Base-by-base conservation (phyloP, 2,329 filamentous ascomycete genomes). In the Aureobasidium sp. region DNA sequence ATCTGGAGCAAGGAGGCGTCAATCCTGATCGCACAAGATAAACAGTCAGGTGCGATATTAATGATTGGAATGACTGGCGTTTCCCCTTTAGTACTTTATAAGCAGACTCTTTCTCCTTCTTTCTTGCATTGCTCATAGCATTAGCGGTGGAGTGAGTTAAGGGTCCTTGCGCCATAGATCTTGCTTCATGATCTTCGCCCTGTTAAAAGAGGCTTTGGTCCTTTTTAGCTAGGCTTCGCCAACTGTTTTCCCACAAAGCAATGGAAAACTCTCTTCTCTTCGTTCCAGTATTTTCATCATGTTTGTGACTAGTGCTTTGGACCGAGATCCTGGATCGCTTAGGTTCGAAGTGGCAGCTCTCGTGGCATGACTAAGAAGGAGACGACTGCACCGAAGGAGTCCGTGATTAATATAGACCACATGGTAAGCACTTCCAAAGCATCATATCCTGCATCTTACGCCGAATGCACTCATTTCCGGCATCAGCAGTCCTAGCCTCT, bases 1-100 rank as follows among this genome's bases (percentile, higher is more conserved):
- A 74, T 65, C 57, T 74, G 41, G 72, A 74, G 67, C 63, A 70
- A 41, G 72, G 72, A 12, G 53, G 69, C 41, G 58, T 64, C 47
- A 58, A 62, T 23, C 61, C 61, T 20, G 63, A 65, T 27, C 61
- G 63, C 29, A 63, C 61, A 26, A 57, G 63, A 57, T 65, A 29
- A 63, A 29, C 32, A 42, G 32, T n/a, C 29, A 20, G 8, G 17
- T 42, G 9, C 44, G 36, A 41, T 9, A 41, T 41, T 60, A 12
- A 60, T 51, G 46, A 60, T 17, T 42, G 36, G 36, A 27, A 60
- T 60, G 57, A 34, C 34, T 50, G 57, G 57, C 34, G 57, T 60
- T 51, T 51, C 34, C 10, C 29, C 10, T 17, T 10, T 37, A 17
- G 27, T 29, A 37, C 32, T 42, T 51, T 23, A 23, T 60, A 46